These are phyloP conservation scores for Cordyceps militaris DNA, from an alignment of 2,329 filamentous ascomycete species.

Conservation along the genomic window DNA sequence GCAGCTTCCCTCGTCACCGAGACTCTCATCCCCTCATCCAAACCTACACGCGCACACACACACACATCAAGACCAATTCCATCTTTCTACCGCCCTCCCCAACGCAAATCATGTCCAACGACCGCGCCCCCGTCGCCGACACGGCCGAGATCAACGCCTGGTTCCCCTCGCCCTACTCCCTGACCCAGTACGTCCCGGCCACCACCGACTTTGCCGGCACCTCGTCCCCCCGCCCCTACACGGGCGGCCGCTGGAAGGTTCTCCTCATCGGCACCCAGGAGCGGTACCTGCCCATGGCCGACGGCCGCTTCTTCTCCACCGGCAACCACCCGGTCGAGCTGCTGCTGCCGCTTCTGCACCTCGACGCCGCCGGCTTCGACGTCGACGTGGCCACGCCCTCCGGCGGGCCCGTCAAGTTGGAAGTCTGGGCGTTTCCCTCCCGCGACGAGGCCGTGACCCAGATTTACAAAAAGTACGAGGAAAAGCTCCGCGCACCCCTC, in stretches of 20 bases:
- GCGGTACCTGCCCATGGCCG: conserved; percentile 18
- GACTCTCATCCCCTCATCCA: too few relatives aligned
- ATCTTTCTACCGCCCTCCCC: background rate
- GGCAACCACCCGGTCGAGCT: conserved; percentile 19
- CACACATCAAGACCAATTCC: background rate
- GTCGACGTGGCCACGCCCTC: conserved; percentile 18
- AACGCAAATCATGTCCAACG: background rate
- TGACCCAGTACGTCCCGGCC: conserved; percentile 16
- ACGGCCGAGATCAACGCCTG: conserved; percentile 19
- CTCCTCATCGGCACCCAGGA: conserved; percentile 18
- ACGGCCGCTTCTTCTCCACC: conserved; percentile 19
- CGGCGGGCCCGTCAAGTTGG: conserved; percentile 19
- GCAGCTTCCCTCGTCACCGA: too few relatives aligned
- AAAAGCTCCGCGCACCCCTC: conserved; percentile 16
- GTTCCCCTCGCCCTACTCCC: conserved; percentile 18
- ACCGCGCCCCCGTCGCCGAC: conserved; percentile 16
- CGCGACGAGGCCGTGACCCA: conserved; percentile 19
- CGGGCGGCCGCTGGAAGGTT: conserved; percentile 17
- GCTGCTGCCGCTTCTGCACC: conserved; percentile 18
- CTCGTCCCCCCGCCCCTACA: conserved; percentile 17
- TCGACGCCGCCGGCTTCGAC: conserved; percentile 18
- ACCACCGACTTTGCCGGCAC: conserved; percentile 18
- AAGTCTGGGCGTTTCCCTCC: conserved; percentile 21
- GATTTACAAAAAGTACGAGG: conserved; percentile 20
- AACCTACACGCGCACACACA: background rate